phyloP scores from a whole-genome alignment of 202 grass and related monocot genomes.

The Carex sylvatica region DNA sequence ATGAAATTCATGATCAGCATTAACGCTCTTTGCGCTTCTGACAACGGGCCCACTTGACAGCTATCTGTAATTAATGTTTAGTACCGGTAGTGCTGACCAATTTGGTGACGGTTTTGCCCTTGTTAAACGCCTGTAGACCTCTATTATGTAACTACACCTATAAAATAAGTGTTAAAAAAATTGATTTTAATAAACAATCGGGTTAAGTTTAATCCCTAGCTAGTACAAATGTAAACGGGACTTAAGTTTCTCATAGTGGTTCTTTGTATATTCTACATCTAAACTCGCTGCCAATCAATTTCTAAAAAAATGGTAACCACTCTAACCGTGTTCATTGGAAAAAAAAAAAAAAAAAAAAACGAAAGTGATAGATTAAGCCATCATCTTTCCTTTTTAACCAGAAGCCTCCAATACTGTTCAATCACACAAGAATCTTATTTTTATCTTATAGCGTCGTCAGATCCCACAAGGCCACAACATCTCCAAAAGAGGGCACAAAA shows the following conservation, averaged over 20 bases:
- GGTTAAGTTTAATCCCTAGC: neutral
- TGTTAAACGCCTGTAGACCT: no score
- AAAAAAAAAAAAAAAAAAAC: neutral
- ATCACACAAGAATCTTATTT: slow-evolving; percentile 22
- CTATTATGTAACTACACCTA: no score
- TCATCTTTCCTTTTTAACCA: neutral
- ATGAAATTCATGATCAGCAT: no score
- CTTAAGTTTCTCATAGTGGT: neutral
- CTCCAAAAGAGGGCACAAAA: no score
- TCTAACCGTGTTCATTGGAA: neutral
- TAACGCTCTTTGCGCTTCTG: no score
- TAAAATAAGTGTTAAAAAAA: no score
- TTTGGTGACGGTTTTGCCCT: no score
- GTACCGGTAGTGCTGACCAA: no score
- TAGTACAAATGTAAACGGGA: neutral
- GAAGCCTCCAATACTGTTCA: slow-evolving; percentile 12
- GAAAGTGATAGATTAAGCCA: slow-evolving; percentile 1
- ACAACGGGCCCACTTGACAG: no score
- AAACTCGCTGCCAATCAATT: neutral
- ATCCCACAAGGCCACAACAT: no score
- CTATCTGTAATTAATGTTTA: no score
- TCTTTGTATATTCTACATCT: slow-evolving; percentile 6
- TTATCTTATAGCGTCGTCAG: neutral
- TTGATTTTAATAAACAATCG: no score
- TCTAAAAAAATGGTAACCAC: slow-evolving; percentile 1